Base-by-base conservation (phyloP, 2,329 filamentous ascomycete species). In the Colletotrichum lupini region DNA sequence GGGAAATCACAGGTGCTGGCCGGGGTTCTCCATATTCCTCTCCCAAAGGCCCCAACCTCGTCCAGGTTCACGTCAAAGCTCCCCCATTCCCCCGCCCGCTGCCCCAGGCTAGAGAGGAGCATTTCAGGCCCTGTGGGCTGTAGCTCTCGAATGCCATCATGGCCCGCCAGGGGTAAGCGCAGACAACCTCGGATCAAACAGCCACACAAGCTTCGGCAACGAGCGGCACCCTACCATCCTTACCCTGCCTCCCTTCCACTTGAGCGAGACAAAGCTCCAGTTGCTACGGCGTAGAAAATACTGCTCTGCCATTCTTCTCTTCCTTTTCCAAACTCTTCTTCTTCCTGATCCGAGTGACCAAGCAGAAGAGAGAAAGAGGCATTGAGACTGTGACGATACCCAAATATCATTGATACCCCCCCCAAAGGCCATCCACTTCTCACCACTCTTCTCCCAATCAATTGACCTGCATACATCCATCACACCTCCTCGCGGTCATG, bases 401-500 rank as follows among this genome's bases (percentile, higher is more conserved):
- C 16, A 65, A 30, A 57, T 52, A 62, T 30, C 24, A 22, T 58
- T 58, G 67, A 66, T 63, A 62, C 19, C 16, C 37, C 58, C 32
- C 14, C 37, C 14, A 16, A 16, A 55, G 49, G 49, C 22, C 64
- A 55, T 57, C 52, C 26, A 52, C 52, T 19, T 61, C 28, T 49
- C 19, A 22, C 19, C 56, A 42, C 55, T 61, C 49, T 24, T 37
- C 28, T 58, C 37, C 52, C 73, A 68, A 52, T 70, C 61, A 61
- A 73, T 75, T 70, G 66, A 53, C 65, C 35, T 73, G 64, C 64
- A 69, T 60, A 42, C 37, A 49, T 42, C 37, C 37, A 49, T 42
- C 37, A 42, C 37, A 49, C 53, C 53, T 35, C 30, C 59, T 73
- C 52, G 59, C 42, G 46, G 62, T 76, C 80, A 90, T 90, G 88